These are phyloP conservation scores for Pseudocercospora fuligena DNA, from an alignment of 2,329 filamentous ascomycete species.

Conservation along the genomic window DNA sequence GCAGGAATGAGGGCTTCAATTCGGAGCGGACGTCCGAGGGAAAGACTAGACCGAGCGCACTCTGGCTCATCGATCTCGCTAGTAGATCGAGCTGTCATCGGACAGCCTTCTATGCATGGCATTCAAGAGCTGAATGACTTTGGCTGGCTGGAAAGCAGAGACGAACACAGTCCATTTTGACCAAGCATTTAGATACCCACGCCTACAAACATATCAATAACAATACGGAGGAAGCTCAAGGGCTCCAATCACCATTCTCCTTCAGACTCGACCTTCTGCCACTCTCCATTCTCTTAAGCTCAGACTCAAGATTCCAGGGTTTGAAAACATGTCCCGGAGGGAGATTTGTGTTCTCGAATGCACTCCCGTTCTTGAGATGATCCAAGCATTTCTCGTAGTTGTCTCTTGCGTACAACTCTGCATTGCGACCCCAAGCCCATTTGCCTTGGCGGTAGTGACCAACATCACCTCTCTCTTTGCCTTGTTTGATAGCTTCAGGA, in stretches of 20 bases:
- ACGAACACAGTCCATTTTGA: neutral
- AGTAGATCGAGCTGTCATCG: neutral
- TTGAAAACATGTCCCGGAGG: conserved; percentile 12
- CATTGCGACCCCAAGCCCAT: conserved; percentile 10
- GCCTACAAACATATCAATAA: neutral
- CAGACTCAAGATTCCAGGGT: conserved; percentile 13
- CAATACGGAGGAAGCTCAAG: neutral
- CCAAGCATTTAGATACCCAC: neutral
- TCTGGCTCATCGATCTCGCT: neutral
- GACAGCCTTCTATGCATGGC: neutral
- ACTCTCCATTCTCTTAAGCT: conserved; percentile 4
- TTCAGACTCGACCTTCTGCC: conserved; percentile 11
- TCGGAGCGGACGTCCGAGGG: neutral
- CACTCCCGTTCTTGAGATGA: neutral
- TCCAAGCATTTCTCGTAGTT: conserved; percentile 11
- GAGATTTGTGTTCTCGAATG: conserved; percentile 12
- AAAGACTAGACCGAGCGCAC: too few relatives aligned
- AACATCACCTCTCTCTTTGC: conserved; percentile 4
- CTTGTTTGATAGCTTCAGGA: conserved; percentile 4
- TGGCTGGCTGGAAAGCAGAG: neutral
- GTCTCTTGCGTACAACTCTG: conserved; percentile 8
- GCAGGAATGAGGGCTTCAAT: neutral
- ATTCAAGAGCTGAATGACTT: neutral
- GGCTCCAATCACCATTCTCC: conserved; percentile 12
- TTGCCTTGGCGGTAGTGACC: conserved; percentile 8